A percentile compares a stretch with the other conserved stretches of the same genome.
Evolutionary conservation across 2,329 filamentous ascomycete species (phyloP).

Genomic region (Colletotrichum tropicale): DNA sequence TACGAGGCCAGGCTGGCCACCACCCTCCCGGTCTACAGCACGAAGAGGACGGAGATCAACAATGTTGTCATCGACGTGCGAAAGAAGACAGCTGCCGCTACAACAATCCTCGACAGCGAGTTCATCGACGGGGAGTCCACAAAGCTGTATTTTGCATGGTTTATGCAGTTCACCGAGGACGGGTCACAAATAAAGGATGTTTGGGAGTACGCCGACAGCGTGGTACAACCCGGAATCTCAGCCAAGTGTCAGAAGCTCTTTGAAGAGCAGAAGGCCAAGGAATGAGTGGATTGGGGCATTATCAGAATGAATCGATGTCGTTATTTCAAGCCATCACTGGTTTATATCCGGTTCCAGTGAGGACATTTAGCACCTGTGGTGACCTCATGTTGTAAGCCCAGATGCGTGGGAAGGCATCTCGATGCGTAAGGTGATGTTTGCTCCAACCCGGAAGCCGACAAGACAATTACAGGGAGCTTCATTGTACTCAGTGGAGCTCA

Average conservation of each 20-base stretch:
- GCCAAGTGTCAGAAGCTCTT: not conserved
- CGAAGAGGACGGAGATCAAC: not conserved
- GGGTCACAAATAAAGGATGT: not conserved
- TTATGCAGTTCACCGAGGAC: not conserved
- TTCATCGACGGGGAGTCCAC: not conserved
- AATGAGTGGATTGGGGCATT: not conserved
- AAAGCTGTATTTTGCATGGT: not conserved
- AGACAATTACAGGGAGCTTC: not conserved
- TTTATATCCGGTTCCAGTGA: fast-evolving
- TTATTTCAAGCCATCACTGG: not conserved
- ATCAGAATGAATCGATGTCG: not conserved
- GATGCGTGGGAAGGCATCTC: not conserved
- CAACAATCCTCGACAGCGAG: not conserved
- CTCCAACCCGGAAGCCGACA: not conserved
- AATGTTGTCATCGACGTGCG: not conserved
- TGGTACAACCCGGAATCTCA: not conserved
- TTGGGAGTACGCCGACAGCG: not conserved
- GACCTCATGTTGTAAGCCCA: not conserved
- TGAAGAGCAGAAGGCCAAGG: not conserved
- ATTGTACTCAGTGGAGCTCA: not conserved
- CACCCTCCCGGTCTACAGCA: not conserved
- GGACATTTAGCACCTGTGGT: fast-evolving
- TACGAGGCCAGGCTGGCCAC: not conserved
- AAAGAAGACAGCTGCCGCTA: not conserved
- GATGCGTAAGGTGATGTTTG: not conserved